Conservation (phyloP, 176 grass and related monocot genomes). For the Chrysopogon serrulatus region DNA sequence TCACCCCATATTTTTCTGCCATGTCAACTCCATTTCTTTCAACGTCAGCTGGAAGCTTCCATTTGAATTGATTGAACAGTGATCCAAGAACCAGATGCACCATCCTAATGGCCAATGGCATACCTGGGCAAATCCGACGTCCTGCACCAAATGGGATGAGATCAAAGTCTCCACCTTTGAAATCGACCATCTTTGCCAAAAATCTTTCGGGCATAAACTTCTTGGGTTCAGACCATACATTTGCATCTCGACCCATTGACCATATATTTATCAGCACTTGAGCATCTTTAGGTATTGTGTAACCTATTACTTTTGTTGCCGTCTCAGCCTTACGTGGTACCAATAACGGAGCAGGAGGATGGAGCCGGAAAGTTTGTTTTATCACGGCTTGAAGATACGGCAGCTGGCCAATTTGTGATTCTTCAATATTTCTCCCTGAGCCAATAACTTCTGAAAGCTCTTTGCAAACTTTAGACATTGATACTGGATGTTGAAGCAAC, state of each 20-base stretch:
- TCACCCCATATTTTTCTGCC: slow-evolving; percentile 16
- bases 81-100: slow-evolving; percentile 26
- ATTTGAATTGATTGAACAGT: slow-evolving; percentile 13
- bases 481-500: slow-evolving; percentile 22
- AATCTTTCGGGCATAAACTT: slow-evolving; percentile 44
- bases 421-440: slow-evolving; percentile 23
- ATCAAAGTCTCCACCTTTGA: slow-evolving; percentile 21
- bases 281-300: slow-evolving; percentile 26
- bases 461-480: slow-evolving; percentile 11
- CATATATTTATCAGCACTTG: slow-evolving; percentile 33
- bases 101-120: slow-evolving; percentile 40
- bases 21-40: slow-evolving; percentile 23
- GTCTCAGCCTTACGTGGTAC: slow-evolving; percentile 17
- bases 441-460: slow-evolving; percentile 28
- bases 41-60: slow-evolving; percentile 20
- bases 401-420: slow-evolving; percentile 14
- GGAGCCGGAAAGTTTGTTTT: slow-evolving; percentile 48
- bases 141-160: slow-evolving; percentile 46
- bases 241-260: slow-evolving; percentile 9
- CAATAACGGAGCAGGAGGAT: slow-evolving; percentile 29
- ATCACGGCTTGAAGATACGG: slow-evolving; percentile 46
- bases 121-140: slow-evolving; percentile 33
- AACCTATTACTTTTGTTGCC: not conserved
- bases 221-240: slow-evolving; percentile 19
- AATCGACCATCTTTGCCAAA: not conserved